Evolutionary conservation across 352 stramenopile genomes (phyloP).

Genomic region (Saprolegnia diclina): DNA sequence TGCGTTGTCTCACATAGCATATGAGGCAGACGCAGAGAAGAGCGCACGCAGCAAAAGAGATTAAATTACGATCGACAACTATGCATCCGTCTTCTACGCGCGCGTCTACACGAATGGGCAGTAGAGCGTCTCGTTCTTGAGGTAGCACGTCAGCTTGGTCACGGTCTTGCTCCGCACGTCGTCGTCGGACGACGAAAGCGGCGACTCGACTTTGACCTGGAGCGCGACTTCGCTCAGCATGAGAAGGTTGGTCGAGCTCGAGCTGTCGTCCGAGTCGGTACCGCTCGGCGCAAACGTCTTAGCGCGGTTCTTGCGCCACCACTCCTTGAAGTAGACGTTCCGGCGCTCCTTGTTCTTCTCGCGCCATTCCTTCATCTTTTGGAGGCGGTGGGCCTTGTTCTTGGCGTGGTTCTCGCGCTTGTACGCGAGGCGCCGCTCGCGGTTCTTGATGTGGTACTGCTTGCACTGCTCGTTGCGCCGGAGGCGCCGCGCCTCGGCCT

Average conservation of each 20-base stretch:
- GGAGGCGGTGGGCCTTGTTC: slow-evolving; percentile 26
- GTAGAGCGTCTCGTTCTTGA: slow-evolving; percentile 3
- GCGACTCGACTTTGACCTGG: slow-evolving; percentile 14
- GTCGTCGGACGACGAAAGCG: background rate
- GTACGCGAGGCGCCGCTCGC: slow-evolving; percentile 24
- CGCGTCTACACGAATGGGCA: slow-evolving; percentile 3
- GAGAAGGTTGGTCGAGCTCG: slow-evolving; percentile 10
- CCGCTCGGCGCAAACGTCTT: background rate
- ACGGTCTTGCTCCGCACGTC: background rate
- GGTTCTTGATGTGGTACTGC: slow-evolving; percentile 28
- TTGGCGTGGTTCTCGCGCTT: slow-evolving; percentile 28
- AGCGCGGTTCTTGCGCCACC: slow-evolving; percentile 24
- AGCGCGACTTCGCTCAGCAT: slow-evolving; percentile 26
- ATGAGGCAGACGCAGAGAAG: no score
- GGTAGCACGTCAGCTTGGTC: background rate
- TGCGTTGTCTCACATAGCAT: no score
- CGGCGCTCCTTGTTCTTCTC: slow-evolving; percentile 27
- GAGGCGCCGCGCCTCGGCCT: slow-evolving; percentile 21
- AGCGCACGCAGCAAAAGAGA: background rate
- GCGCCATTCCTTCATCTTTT: slow-evolving; percentile 29
- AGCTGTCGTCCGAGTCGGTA: slow-evolving; percentile 9
- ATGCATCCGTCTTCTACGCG: background rate
- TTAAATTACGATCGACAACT: background rate
- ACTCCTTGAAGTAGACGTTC: slow-evolving; percentile 27
- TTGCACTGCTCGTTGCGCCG: slow-evolving; percentile 27